phyloP scores from a whole-genome alignment of 345 rosid genomes.

The Euphorbia tirucalli region DNA sequence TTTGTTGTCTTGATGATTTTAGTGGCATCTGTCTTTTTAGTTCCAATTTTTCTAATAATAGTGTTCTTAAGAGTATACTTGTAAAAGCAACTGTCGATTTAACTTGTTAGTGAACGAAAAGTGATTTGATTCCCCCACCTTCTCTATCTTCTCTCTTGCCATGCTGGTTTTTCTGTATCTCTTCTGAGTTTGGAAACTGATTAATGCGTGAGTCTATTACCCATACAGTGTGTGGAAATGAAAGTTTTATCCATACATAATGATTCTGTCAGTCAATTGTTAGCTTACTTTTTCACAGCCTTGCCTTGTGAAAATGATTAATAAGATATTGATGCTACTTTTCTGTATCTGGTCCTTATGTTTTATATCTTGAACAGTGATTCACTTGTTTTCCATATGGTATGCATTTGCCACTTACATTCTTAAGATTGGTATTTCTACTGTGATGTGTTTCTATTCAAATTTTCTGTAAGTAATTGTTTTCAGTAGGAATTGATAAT shows the following conservation, averaged over 20 bases:
- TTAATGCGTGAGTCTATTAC: background rate
- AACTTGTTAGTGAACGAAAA: background rate
- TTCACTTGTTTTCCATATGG: background rate
- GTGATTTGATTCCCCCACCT: background rate
- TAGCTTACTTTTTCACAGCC: background rate
- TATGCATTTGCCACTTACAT: background rate
- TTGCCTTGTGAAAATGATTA: background rate
- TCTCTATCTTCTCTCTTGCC: background rate
- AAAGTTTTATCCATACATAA: background rate
- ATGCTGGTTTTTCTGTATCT: background rate
- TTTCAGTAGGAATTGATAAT: background rate
- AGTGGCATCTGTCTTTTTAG: background rate
- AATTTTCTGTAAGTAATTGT: conserved; percentile 3
- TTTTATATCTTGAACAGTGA: background rate
- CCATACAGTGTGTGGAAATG: background rate
- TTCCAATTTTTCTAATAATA: too few species aligned
- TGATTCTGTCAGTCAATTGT: background rate
- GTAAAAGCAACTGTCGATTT: background rate
- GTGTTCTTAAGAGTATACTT: background rate
- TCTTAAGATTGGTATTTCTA: background rate
- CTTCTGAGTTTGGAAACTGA: background rate
- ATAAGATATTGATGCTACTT: background rate
- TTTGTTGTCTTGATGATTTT: background rate
- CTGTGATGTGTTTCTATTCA: background rate
- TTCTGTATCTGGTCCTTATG: background rate